Evolutionary conservation across 177 flowering plant species (phyloP), one percentile per base, ranked within the genome.

Genomic region (Vitis hybrid): DNA sequence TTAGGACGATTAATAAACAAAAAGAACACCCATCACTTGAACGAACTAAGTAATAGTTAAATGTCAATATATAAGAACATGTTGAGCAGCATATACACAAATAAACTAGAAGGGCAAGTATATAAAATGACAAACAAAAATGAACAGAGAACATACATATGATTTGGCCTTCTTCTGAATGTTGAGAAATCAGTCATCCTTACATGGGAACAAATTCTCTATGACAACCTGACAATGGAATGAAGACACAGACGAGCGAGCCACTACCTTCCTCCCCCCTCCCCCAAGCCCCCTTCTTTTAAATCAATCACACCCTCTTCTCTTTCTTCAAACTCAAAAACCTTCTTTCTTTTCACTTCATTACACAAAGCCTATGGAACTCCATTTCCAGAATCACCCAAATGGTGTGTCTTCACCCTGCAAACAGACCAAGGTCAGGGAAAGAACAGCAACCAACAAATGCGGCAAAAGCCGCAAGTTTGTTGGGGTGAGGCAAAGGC

Each of bases 401-500:
- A 67, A 68, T 31, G 63, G 51, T 19, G 62, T 61, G 53, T 65
- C 65, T 61, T 66, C 77, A 33, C 29, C 62, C 55, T 66, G 52
- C 62, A 78, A 75, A 59, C 69, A 75, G 10, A 78, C 67, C 72
- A 84, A 77, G 65, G 67, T 70, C 76, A 86, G 72, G 18, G 82
- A 77, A n/a, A 74, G 71, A 69, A 77, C 22, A 3, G 51, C 50
- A 6, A 62, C 66, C 26, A 74, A 5, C 66, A 66, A 33, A 50
- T 71, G 22, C 6, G 50, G 70, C 72, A 81, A 52, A 51, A 70
- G 45, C 45, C 0, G 69, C 80, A 92, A 88, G 82, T 92, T 82
- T 76, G 87, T 92, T 13, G 97, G 97, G 0, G 97, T 92, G 22
- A 85, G 97, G 68, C 96, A 89, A 65, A 83, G 97, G 77, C 92